A percentile compares a stretch with the other conserved stretches of the same genome.
Evolutionary conservation across 1,284 basidiomycete genomes (phyloP).

Genomic region (Cyathus pygmaeus): DNA sequence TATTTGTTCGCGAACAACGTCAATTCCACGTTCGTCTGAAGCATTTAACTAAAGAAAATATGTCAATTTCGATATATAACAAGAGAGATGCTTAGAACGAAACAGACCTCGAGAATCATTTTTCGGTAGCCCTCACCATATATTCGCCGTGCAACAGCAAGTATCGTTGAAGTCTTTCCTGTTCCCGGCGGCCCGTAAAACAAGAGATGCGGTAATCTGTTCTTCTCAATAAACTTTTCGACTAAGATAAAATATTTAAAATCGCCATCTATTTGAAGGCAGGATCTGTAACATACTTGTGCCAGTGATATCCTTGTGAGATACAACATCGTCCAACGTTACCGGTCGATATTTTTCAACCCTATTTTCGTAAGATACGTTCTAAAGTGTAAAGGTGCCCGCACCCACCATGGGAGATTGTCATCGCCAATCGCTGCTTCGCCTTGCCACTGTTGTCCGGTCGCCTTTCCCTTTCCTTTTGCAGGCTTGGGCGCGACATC

Average conservation of each 20-base stretch:
- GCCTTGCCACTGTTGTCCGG: conserved; percentile 44
- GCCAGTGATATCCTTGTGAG: conserved; percentile 91
- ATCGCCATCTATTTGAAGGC: not conserved
- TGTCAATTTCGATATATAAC: conserved; percentile 7
- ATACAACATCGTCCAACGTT: conserved; percentile 90
- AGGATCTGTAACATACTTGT: conserved; percentile 72
- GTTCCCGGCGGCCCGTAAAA: conserved; percentile 99
- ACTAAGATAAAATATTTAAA: conserved; percentile 60
- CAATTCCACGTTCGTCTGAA: conserved; percentile 97
- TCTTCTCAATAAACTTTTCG: conserved; percentile 96
- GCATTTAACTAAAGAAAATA: conserved; percentile 79
- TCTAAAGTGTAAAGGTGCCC: not conserved
- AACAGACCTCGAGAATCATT: conserved; percentile 91
- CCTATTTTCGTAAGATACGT: conserved; percentile 58
- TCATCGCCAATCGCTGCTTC: conserved; percentile 58
- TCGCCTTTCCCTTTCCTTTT: conserved; percentile 78
- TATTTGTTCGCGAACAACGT: conserved; percentile 98
- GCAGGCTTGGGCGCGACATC: conserved; percentile 54
- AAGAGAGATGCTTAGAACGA: not conserved
- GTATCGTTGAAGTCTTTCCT: conserved; percentile 96
- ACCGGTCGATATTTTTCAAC: conserved; percentile 96
- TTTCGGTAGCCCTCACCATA: conserved; percentile 88
- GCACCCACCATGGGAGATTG: conserved; percentile 75
- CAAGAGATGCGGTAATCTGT: conserved; percentile 92
- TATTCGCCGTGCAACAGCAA: conserved; percentile 95